These are phyloP conservation scores for Grosmannia clavigera DNA, from an alignment of 2,329 filamentous ascomycete species.

Conservation along the genomic window DNA sequence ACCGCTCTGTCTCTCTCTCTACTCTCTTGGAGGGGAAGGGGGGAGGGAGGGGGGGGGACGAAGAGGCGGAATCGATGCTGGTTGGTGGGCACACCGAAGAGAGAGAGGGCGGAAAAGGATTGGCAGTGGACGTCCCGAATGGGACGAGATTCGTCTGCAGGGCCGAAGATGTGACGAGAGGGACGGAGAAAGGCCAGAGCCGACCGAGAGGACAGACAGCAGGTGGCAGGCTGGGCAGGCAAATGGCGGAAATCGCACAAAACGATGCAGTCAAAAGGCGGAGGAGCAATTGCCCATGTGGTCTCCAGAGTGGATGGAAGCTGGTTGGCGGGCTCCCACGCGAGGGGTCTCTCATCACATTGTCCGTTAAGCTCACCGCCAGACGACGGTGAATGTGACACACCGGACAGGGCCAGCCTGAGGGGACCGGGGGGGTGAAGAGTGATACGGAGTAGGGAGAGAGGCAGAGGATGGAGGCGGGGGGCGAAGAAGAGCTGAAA, in stretches of 20 bases:
- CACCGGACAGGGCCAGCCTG: neutral
- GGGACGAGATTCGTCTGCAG: neutral
- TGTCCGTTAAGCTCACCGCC: neutral
- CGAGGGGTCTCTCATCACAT: neutral
- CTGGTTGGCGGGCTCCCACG: no score
- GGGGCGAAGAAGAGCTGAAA: neutral
- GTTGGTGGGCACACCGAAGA: constrained; percentile 10
- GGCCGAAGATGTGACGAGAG: neutral
- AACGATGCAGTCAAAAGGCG: neutral
- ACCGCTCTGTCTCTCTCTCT: neutral
- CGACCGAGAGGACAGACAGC: no score
- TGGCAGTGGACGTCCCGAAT: neutral
- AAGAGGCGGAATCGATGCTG: constrained; percentile 10
- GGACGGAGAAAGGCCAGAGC: no score
- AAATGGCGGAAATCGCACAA: neutral
- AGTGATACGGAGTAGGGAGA: neutral
- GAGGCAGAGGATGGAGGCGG: no score
- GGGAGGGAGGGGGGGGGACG: neutral
- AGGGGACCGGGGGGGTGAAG: neutral
- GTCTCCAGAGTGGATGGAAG: neutral
- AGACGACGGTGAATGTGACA: neutral
- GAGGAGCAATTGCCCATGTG: neutral
- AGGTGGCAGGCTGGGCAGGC: neutral
- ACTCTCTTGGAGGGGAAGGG: no score
- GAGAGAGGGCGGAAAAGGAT: neutral